Evolutionary conservation across 805 yeast genomes (phyloP).

Genomic region (Clavispora phyllophila): DNA sequence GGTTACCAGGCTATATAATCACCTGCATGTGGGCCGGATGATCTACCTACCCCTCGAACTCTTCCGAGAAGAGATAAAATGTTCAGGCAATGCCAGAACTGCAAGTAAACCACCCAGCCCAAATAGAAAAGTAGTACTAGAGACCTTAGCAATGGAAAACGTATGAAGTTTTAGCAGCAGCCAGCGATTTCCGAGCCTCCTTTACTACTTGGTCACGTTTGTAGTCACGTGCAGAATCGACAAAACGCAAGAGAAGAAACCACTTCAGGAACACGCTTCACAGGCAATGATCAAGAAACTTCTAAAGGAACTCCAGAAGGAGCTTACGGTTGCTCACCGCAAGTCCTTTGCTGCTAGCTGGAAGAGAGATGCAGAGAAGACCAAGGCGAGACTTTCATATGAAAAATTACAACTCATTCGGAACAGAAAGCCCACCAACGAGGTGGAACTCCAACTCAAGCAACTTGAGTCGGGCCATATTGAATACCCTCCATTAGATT

Average conservation of each 20-base stretch:
- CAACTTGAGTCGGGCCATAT: conserved; percentile 16
- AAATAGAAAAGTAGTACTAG: no score
- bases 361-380: conserved; percentile 38
- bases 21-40: neutral
- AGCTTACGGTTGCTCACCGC: conserved; percentile 34
- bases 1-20: neutral
- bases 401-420: conserved; percentile 42
- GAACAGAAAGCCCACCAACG: conserved; percentile 29
- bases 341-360: conserved; percentile 34
- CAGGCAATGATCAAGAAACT: conserved; percentile 11
- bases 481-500: conserved; percentile 9
- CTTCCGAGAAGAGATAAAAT: neutral
- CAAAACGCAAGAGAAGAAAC: neutral
- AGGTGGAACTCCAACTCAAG: conserved; percentile 27
- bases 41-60: neutral
- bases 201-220: neutral
- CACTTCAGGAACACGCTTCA: neutral
- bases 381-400: conserved; percentile 44
- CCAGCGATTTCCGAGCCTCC: no score
- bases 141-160: no score
- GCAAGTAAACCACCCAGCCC: no score
- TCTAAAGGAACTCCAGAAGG: conserved; percentile 28
- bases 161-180: no score
- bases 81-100: no score
- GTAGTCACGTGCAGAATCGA: no score